A percentile compares a stretch with the other conserved stretches of the same genome.
Conservation (phyloP, 2,329 filamentous ascomycete genomes). For the Colletotrichum sp. region DNA sequence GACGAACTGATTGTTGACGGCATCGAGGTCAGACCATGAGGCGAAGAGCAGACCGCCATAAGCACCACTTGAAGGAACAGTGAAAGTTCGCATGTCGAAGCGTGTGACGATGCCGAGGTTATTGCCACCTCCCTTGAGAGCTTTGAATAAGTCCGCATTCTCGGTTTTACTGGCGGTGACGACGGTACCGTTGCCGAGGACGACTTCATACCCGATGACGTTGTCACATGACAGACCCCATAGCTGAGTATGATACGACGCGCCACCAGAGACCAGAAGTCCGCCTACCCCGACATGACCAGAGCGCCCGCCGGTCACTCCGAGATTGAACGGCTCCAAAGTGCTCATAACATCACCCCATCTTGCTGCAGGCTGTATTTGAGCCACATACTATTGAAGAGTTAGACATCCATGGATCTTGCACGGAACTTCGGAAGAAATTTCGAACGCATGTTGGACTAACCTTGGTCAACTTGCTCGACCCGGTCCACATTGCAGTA, state of each 20-base stretch:
- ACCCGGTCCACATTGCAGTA: neutral
- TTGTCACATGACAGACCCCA: slow-evolving; percentile 48
- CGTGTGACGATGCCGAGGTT: slow-evolving; percentile 49
- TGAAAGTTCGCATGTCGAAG: slow-evolving; percentile 29
- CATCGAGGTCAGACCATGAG: neutral
- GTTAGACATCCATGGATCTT: neutral
- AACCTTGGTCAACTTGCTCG: neutral
- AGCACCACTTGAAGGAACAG: neutral
- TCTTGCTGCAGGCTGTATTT: slow-evolving; percentile 30
- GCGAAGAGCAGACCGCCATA: slow-evolving; percentile 2
- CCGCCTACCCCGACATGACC: slow-evolving; percentile 28
- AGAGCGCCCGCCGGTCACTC: slow-evolving; percentile 26
- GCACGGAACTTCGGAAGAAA: neutral
- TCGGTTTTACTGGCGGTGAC: slow-evolving; percentile 38
- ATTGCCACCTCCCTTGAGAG: slow-evolving; percentile 50
- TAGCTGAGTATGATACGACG: slow-evolving; percentile 24
- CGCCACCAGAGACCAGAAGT: slow-evolving; percentile 33
- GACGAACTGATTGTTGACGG: neutral
- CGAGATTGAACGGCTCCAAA: slow-evolving; percentile 22
- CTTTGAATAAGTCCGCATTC: slow-evolving; percentile 49
- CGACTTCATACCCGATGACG: slow-evolving; percentile 46
- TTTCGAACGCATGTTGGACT: too few species aligned
- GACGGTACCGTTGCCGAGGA: slow-evolving; percentile 46
- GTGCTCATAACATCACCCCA: slow-evolving; percentile 26
- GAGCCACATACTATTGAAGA: slow-evolving; percentile 18